Evolutionary conservation across 306 rosid genomes (phyloP).

Genomic region (Medicago lupulina): DNA sequence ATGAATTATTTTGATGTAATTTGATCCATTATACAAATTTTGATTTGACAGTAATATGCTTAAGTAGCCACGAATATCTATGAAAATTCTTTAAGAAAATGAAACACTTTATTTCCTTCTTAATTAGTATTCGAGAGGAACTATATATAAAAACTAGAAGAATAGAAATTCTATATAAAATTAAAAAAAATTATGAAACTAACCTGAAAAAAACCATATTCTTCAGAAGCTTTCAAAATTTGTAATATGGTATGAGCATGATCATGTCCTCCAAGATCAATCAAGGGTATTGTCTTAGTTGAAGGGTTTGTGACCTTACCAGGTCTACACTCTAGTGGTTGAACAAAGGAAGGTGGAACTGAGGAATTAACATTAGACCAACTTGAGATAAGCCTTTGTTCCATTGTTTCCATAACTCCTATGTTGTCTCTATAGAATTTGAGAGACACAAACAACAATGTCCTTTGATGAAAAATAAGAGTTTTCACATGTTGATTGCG

Average conservation of each 20-base stretch:
- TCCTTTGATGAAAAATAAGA: background rate
- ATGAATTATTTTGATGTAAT: no score
- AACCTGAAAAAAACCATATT: conserved; percentile 82
- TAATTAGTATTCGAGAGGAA: background rate
- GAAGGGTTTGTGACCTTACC: conserved; percentile 11
- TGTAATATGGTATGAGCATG: conserved; percentile 33
- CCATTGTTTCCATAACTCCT: conserved; percentile 39
- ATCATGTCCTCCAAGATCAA: conserved; percentile 57
- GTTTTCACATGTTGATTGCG: conserved; percentile 28
- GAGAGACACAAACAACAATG: background rate
- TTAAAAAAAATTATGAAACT: background rate
- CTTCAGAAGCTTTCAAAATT: conserved; percentile 58
- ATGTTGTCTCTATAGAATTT: background rate
- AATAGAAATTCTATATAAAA: background rate
- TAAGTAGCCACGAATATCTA: no score
- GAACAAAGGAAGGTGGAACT: conserved; percentile 53
- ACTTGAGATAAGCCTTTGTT: conserved; percentile 43
- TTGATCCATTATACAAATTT: background rate
- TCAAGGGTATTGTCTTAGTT: conserved; percentile 49
- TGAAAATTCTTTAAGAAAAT: no score
- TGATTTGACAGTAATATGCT: no score
- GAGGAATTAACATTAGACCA: conserved; percentile 45
- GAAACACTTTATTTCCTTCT: background rate
- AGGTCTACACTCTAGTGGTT: conserved; percentile 50
- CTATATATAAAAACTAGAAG: background rate